These are phyloP conservation scores for Beauveria sp. DNA, from an alignment of 2,329 filamentous ascomycete genomes.

Conservation along the genomic window DNA sequence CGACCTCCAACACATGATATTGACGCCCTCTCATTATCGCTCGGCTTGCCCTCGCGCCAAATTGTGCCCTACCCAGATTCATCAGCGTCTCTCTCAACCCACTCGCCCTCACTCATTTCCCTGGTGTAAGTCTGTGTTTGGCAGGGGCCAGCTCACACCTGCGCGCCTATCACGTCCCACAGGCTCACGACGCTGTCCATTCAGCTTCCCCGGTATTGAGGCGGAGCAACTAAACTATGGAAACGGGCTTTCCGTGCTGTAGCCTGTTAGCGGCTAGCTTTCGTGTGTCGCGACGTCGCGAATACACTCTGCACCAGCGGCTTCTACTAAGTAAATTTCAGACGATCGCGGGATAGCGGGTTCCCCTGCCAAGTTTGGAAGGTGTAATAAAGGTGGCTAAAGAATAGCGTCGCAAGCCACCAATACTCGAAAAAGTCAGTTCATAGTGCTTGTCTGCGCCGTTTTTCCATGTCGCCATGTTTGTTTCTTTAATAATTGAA, in stretches of 20 bases:
- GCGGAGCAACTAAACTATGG: background rate
- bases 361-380: background rate
- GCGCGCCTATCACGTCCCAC: background rate
- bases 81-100: no score
- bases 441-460: no score
- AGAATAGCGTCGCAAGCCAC: background rate
- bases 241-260: background rate
- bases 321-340: background rate
- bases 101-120: background rate
- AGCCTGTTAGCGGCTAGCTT: background rate
- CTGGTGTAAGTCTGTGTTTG: background rate
- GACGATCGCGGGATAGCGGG: background rate
- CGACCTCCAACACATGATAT: background rate
- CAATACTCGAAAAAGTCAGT: background rate
- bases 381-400: background rate
- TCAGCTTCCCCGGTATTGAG: background rate
- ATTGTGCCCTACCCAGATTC: no score
- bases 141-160: background rate
- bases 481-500: no score
- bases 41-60: no score
- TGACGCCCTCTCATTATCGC: no score
- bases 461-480: no score
- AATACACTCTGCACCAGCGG: background rate
- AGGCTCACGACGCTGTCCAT: background rate
- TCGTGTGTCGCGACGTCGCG: background rate